Conservation (phyloP, 2,329 filamentous ascomycete species). For the Alternaria brassicicola region DNA sequence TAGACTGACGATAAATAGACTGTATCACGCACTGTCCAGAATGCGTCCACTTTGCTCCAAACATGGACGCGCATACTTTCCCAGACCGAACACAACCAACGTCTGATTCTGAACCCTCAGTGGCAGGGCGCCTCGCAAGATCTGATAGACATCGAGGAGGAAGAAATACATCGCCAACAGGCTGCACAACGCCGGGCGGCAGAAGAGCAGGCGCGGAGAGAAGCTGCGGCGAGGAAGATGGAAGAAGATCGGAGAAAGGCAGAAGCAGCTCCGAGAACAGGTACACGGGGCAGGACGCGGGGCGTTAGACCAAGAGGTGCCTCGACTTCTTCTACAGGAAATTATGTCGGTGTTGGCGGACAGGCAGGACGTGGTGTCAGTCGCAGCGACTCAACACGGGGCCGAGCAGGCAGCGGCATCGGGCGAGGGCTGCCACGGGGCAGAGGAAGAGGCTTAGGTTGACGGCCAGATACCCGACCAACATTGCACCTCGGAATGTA, state of each 20-base stretch:
- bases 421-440: constrained; percentile 49
- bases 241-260: constrained; percentile 61
- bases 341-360: constrained; percentile 53
- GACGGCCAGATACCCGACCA: neutral
- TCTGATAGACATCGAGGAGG: constrained; percentile 82
- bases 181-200: constrained; percentile 76
- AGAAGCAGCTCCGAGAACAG: constrained; percentile 60
- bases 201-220: constrained; percentile 79
- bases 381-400: constrained; percentile 53
- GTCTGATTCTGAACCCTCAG: constrained; percentile 82
- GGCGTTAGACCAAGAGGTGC: constrained; percentile 43
- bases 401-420: constrained; percentile 53
- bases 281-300: constrained; percentile 45
- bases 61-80: constrained; percentile 96
- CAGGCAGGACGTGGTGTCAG: constrained; percentile 57
- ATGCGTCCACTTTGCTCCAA: constrained; percentile 86
- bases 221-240: constrained; percentile 65
- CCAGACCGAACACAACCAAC: constrained; percentile 96
- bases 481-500: neutral
- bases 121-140: constrained; percentile 93
- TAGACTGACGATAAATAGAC: constrained; percentile 59
- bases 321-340: constrained; percentile 41
- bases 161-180: constrained; percentile 73
- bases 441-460: constrained; percentile 38
- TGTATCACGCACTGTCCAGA: constrained; percentile 82